Evolutionary conservation across 345 rosid species (phyloP).

Genomic region (Hibiscus syriacus): DNA sequence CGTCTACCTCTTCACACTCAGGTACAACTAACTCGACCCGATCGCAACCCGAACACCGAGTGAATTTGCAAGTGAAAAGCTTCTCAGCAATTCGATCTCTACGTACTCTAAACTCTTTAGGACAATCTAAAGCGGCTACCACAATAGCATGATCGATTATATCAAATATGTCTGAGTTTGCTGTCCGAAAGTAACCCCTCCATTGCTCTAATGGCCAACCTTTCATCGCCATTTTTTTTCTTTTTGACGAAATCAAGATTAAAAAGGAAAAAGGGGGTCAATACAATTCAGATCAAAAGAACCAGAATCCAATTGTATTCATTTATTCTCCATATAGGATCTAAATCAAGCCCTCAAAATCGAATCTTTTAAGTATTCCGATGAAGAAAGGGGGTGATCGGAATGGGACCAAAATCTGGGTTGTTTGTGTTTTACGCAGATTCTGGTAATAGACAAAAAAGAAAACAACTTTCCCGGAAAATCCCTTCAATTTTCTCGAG

Average conservation of each 20-base stretch:
- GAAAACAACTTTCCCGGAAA: neutral
- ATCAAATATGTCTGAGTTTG: neutral
- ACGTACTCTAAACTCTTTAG: neutral
- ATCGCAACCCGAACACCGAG: neutral
- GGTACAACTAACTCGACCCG: neutral
- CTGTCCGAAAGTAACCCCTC: neutral
- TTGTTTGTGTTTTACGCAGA: neutral
- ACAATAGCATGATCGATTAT: neutral
- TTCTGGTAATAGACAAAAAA: neutral
- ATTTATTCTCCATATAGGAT: neutral
- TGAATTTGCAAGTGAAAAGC: neutral
- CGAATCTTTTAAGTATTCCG: neutral
- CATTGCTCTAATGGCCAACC: neutral
- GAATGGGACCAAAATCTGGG: neutral
- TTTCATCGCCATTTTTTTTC: neutral
- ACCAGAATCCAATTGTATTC: neutral
- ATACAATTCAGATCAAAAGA: neutral
- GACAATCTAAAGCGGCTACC: neutral
- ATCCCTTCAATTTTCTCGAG: neutral
- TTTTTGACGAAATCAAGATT: neutral
- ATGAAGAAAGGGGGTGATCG: neutral
- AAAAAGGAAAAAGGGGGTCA: neutral
- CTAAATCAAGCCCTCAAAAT: neutral
- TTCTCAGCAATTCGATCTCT: neutral
- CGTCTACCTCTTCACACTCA: neutral